phyloP scores from a whole-genome alignment of 352 stramenopile species.

The Globisporangium cederbergense region DNA sequence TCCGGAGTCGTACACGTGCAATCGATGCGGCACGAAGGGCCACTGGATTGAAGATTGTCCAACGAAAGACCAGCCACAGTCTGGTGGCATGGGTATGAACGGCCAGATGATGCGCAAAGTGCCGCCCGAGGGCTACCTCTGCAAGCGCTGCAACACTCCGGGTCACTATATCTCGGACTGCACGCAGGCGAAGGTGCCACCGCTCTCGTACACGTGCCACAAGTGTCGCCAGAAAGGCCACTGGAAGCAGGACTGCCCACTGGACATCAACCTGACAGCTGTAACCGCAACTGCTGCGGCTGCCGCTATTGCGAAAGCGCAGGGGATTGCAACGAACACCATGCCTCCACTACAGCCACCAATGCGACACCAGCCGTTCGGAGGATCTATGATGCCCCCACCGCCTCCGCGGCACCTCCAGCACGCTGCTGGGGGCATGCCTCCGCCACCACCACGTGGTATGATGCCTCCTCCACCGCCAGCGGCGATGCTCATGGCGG shows the following conservation, averaged over 20 bases:
- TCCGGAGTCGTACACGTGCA: slow-evolving; percentile 86
- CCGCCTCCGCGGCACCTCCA: slow-evolving; percentile 43
- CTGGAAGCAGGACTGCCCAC: slow-evolving; percentile 86
- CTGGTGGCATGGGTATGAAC: neutral
- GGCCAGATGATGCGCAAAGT: slow-evolving; percentile 31
- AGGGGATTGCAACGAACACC: slow-evolving; percentile 15
- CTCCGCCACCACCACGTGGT: slow-evolving; percentile 28
- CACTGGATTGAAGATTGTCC: slow-evolving; percentile 89
- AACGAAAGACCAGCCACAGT: slow-evolving; percentile 68
- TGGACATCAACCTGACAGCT: slow-evolving; percentile 60
- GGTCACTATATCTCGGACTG: slow-evolving; percentile 88
- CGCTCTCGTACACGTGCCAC: slow-evolving; percentile 80
- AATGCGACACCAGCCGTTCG: slow-evolving; percentile 1
- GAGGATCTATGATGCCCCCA: slow-evolving; percentile 22
- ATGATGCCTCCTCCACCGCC: slow-evolving; percentile 18
- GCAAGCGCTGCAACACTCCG: slow-evolving; percentile 82
- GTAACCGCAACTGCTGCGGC: slow-evolving; percentile 39
- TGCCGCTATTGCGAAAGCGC: slow-evolving; percentile 16
- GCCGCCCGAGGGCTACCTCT: slow-evolving; percentile 77
- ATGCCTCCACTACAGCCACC: slow-evolving; percentile 4
- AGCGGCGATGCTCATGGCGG: slow-evolving; percentile 16
- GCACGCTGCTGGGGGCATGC: slow-evolving; percentile 39
- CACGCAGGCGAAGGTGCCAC: slow-evolving; percentile 78
- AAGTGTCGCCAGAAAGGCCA: slow-evolving; percentile 87
- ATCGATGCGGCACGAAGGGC: slow-evolving; percentile 79